Conservation (phyloP, 1,284 basidiomycete genomes). For the Puccinia horiana region DNA sequence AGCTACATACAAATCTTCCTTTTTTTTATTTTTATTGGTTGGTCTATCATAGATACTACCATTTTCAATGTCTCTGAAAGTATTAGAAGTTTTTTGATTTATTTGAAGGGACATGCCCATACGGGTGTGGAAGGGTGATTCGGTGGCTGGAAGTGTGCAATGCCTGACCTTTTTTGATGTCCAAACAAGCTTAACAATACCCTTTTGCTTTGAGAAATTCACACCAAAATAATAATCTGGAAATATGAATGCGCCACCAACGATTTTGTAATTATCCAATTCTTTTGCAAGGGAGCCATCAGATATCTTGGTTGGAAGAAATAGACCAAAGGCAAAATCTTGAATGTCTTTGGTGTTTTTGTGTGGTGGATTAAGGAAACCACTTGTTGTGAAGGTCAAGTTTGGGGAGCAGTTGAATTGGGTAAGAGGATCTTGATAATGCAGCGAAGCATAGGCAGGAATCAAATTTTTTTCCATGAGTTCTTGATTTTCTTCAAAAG, state of each 20-base stretch:
- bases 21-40: background rate
- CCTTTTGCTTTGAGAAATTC: background rate
- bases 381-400: background rate
- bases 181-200: background rate
- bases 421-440: background rate
- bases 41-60: background rate
- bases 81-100: background rate
- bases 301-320: background rate
- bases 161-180: background rate
- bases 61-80: background rate
- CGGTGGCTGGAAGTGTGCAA: background rate
- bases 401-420: background rate
- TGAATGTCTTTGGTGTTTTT: background rate
- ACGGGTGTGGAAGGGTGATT: background rate
- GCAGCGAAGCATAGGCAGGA: background rate
- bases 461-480: background rate
- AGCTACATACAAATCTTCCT: background rate
- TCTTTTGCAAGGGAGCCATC: background rate
- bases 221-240: background rate
- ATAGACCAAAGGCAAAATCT: constrained; percentile 6
- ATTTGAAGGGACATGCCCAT: background rate
- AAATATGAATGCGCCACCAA: background rate
- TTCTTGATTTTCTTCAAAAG: background rate
- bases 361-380: background rate
- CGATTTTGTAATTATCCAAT: background rate